These are phyloP conservation scores for Aspergillus transmontanensis DNA, from an alignment of 2,329 filamentous ascomycete species.

Conservation along the genomic window DNA sequence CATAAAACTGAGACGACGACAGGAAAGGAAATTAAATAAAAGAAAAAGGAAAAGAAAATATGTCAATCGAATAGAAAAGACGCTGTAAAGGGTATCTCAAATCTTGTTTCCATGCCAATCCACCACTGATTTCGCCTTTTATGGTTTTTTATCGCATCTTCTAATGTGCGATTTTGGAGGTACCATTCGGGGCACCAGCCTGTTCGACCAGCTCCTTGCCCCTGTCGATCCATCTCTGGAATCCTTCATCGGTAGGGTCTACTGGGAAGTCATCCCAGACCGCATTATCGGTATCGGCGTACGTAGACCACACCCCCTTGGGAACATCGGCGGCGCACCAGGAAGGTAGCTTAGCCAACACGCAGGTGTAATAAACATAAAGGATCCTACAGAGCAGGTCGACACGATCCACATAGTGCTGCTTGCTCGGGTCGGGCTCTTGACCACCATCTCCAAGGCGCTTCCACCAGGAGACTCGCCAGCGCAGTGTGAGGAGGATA, in stretches of 20 bases:
- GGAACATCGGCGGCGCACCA: conserved; percentile 41
- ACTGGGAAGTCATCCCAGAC: conserved; percentile 49
- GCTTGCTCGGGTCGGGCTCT: conserved; percentile 38
- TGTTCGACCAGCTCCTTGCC: conserved; percentile 44
- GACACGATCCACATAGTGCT: conserved; percentile 44
- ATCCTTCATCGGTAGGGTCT: conserved; percentile 42
- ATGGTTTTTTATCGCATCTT: background rate
- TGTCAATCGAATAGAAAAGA: conserved; percentile 3
- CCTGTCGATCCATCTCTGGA: conserved; percentile 43
- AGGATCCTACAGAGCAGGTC: conserved; percentile 46
- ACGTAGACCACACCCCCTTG: conserved; percentile 44
- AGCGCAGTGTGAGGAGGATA: conserved; percentile 47
- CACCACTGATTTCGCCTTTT: conserved; percentile 11
- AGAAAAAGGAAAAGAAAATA: conserved; percentile 3
- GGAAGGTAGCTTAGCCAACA: conserved; percentile 44
- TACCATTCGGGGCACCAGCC: conserved; percentile 39
- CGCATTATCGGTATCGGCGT: conserved; percentile 43
- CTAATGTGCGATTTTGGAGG: conserved; percentile 27
- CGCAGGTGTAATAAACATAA: conserved; percentile 51
- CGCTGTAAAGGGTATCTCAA: conserved; percentile 40
- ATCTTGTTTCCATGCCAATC: conserved; percentile 32
- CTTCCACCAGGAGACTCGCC: conserved; percentile 50
- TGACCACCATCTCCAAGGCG: conserved; percentile 43
- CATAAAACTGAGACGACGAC: conserved; percentile 7
- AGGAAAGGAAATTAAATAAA: conserved; percentile 11